phyloP scores from a whole-genome alignment of 2,329 filamentous ascomycete species.

The Sporothrix phasma region DNA sequence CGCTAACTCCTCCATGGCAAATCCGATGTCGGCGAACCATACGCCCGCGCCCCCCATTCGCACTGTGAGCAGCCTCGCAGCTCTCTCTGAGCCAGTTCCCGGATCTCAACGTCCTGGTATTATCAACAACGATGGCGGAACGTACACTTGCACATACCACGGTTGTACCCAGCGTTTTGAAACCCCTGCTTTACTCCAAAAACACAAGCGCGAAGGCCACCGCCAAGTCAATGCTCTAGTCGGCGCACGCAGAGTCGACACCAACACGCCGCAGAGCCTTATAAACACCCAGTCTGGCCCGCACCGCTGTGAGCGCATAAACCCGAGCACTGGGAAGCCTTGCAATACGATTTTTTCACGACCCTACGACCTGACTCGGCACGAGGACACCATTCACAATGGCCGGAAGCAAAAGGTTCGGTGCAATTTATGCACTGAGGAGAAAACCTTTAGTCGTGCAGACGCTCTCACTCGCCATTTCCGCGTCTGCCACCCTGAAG shows the following conservation, averaged over 20 bases:
- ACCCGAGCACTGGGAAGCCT: constrained; percentile 87
- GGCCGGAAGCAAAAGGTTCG: constrained; percentile 87
- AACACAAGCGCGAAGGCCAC: constrained; percentile 92
- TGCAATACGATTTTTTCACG: constrained; percentile 92
- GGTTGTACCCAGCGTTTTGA: constrained; percentile 84
- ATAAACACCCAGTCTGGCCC: constrained; percentile 86
- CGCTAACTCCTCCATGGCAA: background rate
- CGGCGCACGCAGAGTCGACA: constrained; percentile 26
- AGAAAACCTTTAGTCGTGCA: constrained; percentile 93
- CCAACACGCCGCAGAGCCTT: constrained; percentile 40
- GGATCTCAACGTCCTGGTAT: constrained; percentile 44
- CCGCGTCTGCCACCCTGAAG: constrained; percentile 84
- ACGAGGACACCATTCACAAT: constrained; percentile 97
- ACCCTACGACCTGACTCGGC: constrained; percentile 90
- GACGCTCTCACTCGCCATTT: constrained; percentile 92
- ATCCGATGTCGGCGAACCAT: constrained; percentile 4
- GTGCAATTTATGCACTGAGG: constrained; percentile 85
- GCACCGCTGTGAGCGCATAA: constrained; percentile 85
- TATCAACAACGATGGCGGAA: constrained; percentile 67
- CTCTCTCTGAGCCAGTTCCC: constrained; percentile 21
- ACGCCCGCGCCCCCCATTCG: constrained; percentile 7
- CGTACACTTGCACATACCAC: constrained; percentile 94
- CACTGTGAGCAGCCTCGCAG: constrained; percentile 22
- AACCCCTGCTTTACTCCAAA: constrained; percentile 75
- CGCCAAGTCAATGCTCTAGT: constrained; percentile 55